Base-by-base conservation (phyloP, 257 asterid genomes). In the Prunella vulgaris region DNA sequence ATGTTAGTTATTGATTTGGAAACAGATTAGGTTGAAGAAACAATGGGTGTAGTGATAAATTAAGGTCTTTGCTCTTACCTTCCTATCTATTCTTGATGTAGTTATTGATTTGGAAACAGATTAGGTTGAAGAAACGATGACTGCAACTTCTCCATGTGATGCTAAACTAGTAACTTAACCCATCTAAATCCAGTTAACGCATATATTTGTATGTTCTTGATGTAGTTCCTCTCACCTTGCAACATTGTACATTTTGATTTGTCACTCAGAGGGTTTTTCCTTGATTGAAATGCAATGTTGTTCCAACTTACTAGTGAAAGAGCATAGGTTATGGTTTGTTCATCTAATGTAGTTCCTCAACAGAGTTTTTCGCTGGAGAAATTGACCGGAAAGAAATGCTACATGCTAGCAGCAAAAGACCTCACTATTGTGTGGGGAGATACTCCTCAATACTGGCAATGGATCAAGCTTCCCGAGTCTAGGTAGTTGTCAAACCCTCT, bases 361-460 rank as follows among this genome's bases (percentile, higher is more conserved):
- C 90, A 93, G 97, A 86, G 92, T 75, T 88, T 93, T 44, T 79
- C 83, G 15, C 37, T 93, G 80, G 96, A 88, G 71, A 90, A 88
- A 78, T 9, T 44, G 77, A 81, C 74, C 5, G 96, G 96, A 20
- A 90, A 86, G 83, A 93, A 85, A 82, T 83, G 88, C 75, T 90
- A 49, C 77, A 85, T 85, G 92, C 76, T 90, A 74, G 78, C 88
- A 53, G 90, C 97, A 73, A 86, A 86, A 76, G 91, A 86, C 5
- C 84, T 90, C 25, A 3, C 2, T 3, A 90, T 88, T 44, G 80
- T 72, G 18, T 88, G 88, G 96, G 78, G 84, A 2, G 88, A 84
- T 57, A 76, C 90, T 7, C 83, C 86, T 37, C 54, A 58, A 27
- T 85, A 88, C 60, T 93, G 97, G 98, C 71, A 57, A 46, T 90